Evolutionary conservation across 1,139 yeast genomes (phyloP), one percentile per base, ranked within the genome.

Genomic region (Debaryomycetaceae sp.): DNA sequence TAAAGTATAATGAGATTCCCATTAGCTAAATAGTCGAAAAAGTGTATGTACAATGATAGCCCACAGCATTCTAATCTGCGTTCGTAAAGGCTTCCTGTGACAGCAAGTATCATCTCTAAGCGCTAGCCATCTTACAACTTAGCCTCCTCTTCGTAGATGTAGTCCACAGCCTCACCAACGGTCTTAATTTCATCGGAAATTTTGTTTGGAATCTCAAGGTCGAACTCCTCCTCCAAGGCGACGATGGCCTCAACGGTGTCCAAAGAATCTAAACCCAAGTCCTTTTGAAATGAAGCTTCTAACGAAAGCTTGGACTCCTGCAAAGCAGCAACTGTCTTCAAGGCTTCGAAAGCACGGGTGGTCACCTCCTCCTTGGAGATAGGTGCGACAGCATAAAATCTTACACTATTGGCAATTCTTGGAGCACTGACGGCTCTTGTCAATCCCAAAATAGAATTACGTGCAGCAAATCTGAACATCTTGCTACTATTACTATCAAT

Each of bases 211-310:
- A 83, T 78, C 65, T 82, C 87, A 62, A 82, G 71, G 62, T 82
- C 87, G 55, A 83, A 83, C 65, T 83, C 84, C 68, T 83, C 87
- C 68, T 83, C 87, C 58, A 83, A 78, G 47, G 87, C 86, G 57
- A 83, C 87, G 54, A 83, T 70, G 47, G 85, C 81, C 67, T 83
- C 88, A 45, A 83, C 86, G 45, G 86, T 80, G 57, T 83, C 88
- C 52, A 83, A 74, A 6, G 88, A 83, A 60, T 83, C 88, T 54
- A 83, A 68, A n/a, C 84, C 84, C 60, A 83, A 72, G 58, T 83
- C 88, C 57, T 78, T 78, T 57, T 75, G 77, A 65, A 80, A 80
- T 47, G 80, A 74, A 35, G 83, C 72, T 39, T 70, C 73, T 55
- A 70, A 59, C 27, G 65, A 50, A 39, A 74, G 65, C 49, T 66